These are phyloP conservation scores for Sanguinoderma infundibulare DNA, from an alignment of 1,284 basidiomycete genomes.

Conservation along the genomic window DNA sequence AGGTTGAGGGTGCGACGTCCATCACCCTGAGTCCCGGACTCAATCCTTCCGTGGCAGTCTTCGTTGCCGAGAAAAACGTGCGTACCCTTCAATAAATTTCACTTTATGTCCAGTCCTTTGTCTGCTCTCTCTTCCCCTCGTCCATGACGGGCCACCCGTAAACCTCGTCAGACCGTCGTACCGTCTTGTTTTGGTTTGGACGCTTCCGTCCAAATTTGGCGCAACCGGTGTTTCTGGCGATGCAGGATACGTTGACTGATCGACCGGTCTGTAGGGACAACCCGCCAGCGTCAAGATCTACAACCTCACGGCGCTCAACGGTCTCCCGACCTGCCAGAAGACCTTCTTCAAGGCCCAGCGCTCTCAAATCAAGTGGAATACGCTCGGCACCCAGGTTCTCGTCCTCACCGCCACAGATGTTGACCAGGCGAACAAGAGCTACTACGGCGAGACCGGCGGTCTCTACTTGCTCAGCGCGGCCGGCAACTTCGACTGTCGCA, in stretches of 20 bases:
- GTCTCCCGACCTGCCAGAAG: slow-evolving; percentile 77
- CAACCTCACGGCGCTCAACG: slow-evolving; percentile 67
- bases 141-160: too few species aligned
- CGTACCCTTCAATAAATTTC: slow-evolving; percentile 14
- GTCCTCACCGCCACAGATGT: slow-evolving; percentile 96
- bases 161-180: too few species aligned
- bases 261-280: slow-evolving; percentile 62
- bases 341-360: slow-evolving; percentile 97
- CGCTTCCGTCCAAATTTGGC: too few species aligned
- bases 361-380: slow-evolving; percentile 96
- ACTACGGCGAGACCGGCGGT: slow-evolving; percentile 95
- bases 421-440: slow-evolving; percentile 96
- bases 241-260: background rate
- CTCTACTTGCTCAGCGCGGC: slow-evolving; percentile 93
- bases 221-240: background rate
- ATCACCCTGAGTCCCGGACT: slow-evolving; percentile 82
- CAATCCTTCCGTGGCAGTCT: slow-evolving; percentile 87
- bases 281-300: slow-evolving; percentile 91
- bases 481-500: slow-evolving; percentile 94
- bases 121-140: too few species aligned
- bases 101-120: background rate
- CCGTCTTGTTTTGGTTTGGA: too few species aligned
- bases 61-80: slow-evolving; percentile 93
- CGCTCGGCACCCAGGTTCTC: slow-evolving; percentile 85
- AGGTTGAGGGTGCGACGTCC: slow-evolving; percentile 80